A percentile compares a stretch with the other conserved stretches of the same genome.
phyloP scores from a whole-genome alignment of 768 basidiomycete genomes.

The Suillus subaureus region DNA sequence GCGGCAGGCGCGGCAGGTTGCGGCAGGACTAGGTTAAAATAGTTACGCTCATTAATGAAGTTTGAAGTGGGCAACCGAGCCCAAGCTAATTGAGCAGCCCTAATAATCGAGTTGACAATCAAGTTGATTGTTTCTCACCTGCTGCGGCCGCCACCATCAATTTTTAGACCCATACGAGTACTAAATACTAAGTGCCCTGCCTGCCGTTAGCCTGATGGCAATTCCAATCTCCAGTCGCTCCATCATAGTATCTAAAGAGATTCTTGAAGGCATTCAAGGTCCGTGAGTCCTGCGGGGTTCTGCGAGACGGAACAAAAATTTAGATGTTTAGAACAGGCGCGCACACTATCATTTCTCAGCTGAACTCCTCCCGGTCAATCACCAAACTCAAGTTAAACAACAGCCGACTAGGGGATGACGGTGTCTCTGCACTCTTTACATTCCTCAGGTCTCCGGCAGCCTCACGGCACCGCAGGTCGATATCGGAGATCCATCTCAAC shows the following conservation, averaged over 20 bases:
- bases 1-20: too few relatives aligned
- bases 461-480: constrained; percentile 38
- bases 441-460: constrained; percentile 48
- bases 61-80: too few relatives aligned
- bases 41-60: too few relatives aligned
- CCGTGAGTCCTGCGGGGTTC: neutral
- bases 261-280: constrained; percentile 3
- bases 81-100: too few relatives aligned
- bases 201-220: neutral
- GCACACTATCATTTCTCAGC: constrained; percentile 48
- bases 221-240: neutral
- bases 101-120: too few relatives aligned
- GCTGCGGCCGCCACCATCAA: neutral
- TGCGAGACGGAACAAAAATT: neutral
- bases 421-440: constrained; percentile 52
- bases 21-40: too few relatives aligned
- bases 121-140: neutral
- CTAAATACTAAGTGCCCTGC: neutral
- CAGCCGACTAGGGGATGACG: constrained; percentile 60
- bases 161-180: neutral
- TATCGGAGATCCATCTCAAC: constrained; percentile 60
- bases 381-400: constrained; percentile 56
- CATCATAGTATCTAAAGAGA: neutral
- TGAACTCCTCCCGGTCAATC: constrained; percentile 45
- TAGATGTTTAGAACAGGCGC: constrained; percentile 46